Conservation (phyloP, 495 filamentous ascomycete genomes). For the Penicillium cataractarum region DNA sequence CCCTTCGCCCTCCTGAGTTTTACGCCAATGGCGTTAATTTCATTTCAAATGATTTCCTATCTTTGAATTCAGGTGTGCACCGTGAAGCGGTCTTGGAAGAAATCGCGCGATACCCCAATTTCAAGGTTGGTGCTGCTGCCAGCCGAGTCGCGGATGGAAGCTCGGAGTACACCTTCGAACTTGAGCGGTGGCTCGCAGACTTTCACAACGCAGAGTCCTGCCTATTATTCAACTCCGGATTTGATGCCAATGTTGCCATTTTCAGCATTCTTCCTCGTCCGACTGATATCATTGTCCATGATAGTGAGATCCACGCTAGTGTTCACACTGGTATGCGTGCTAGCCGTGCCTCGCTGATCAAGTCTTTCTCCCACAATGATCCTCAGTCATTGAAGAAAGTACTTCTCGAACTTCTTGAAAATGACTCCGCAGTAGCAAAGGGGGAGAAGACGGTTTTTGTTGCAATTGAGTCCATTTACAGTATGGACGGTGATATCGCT, state of each 20-base stretch:
- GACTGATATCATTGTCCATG: constrained; percentile 62
- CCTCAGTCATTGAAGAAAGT: constrained; percentile 73
- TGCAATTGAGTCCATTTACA: constrained; percentile 68
- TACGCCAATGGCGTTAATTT: background rate
- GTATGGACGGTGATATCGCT: constrained; percentile 71
- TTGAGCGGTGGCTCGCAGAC: background rate
- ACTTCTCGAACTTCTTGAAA: constrained; percentile 48
- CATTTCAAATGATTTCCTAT: background rate
- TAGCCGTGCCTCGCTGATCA: background rate
- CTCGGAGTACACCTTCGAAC: background rate
- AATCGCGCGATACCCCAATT: background rate
- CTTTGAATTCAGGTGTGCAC: background rate
- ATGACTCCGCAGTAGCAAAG: constrained; percentile 36
- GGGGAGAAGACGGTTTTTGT: constrained; percentile 48
- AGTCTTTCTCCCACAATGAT: constrained; percentile 63
- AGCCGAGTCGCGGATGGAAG: background rate
- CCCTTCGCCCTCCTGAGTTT: background rate
- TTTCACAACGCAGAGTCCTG: background rate
- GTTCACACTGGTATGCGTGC: background rate
- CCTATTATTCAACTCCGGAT: constrained; percentile 68
- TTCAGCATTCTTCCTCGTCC: constrained; percentile 61
- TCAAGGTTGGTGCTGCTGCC: background rate
- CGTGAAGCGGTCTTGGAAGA: background rate
- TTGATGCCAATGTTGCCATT: constrained; percentile 67
- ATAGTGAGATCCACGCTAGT: background rate